These are phyloP conservation scores for Sicyos edulis DNA, from an alignment of 306 rosid genomes.

Conservation along the genomic window DNA sequence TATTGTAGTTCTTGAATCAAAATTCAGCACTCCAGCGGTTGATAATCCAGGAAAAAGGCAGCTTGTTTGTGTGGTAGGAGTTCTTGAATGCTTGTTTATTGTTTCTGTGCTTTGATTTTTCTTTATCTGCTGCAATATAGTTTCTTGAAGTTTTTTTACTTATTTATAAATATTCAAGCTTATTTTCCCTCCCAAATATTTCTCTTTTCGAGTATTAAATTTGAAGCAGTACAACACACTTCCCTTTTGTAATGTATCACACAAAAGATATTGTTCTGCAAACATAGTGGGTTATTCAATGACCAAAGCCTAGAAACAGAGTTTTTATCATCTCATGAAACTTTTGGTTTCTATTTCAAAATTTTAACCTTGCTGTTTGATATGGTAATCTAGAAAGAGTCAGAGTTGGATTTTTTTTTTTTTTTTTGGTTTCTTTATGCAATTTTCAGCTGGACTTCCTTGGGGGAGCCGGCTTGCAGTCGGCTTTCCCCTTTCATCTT, in stretches of 20 bases:
- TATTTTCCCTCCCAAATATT: background rate
- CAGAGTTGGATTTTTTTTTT: background rate
- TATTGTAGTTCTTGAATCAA: constrained; percentile 90
- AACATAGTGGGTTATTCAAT: background rate
- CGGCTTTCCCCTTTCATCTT: background rate
- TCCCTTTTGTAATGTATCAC: background rate
- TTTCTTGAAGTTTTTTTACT: background rate
- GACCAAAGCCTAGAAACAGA: background rate
- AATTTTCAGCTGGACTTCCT: background rate
- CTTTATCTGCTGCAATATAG: background rate
- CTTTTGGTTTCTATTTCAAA: constrained; percentile 16
- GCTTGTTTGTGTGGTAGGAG: constrained; percentile 93
- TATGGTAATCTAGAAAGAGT: background rate
- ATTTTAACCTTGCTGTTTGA: constrained; percentile 4
- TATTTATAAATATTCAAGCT: background rate
- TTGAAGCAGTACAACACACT: background rate
- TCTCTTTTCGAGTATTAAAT: background rate
- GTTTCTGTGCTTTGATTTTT: background rate
- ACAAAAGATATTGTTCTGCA: background rate
- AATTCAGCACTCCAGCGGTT: constrained; percentile 70
- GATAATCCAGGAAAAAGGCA: constrained; percentile 89
- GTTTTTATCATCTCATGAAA: background rate
- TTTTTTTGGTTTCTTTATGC: background rate
- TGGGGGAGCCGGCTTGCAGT: constrained; percentile 5
- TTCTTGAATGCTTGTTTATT: constrained; percentile 11